A percentile compares a stretch with the other conserved stretches of the same genome.
Conservation (phyloP, 2,329 filamentous ascomycete species). For the Pyrenochaeta sp. region DNA sequence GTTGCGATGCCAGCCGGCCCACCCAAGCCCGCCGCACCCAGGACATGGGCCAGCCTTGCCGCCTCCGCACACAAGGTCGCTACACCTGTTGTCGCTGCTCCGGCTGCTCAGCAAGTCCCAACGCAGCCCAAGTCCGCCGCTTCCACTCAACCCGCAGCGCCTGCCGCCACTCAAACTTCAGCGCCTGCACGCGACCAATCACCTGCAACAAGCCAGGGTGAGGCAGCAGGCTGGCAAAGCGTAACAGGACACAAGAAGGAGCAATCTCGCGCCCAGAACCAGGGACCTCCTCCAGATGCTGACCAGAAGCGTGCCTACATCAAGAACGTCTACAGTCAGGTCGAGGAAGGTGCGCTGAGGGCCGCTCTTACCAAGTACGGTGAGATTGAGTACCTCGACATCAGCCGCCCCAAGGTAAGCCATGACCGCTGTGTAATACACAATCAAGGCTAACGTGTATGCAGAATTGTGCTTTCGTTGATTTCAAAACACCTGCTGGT, state of each 20-base stretch:
- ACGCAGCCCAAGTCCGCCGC: constrained; percentile 47
- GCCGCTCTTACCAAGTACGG: constrained; percentile 74
- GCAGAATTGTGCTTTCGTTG: constrained; percentile 96
- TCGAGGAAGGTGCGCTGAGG: constrained; percentile 77
- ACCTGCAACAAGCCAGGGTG: constrained; percentile 58
- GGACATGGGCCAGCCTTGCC: constrained; percentile 77
- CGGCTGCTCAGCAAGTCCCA: constrained; percentile 42
- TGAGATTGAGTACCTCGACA: constrained; percentile 70
- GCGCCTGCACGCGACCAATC: constrained; percentile 49
- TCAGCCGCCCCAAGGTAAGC: constrained; percentile 77
- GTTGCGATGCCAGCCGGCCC: constrained; percentile 66
- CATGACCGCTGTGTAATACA: constrained; percentile 4
- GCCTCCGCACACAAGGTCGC: constrained; percentile 59
- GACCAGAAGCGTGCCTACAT: constrained; percentile 87
- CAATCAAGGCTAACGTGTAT: constrained; percentile 21
- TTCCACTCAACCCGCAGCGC: constrained; percentile 40
- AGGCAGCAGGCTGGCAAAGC: constrained; percentile 83
- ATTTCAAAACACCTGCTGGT: constrained; percentile 81
- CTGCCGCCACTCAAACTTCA: constrained; percentile 40
- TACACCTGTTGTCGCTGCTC: constrained; percentile 51
- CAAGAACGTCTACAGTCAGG: constrained; percentile 92
- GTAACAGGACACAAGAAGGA: constrained; percentile 82
- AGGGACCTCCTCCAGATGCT: constrained; percentile 70
- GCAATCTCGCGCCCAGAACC: constrained; percentile 76
- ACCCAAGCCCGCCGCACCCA: constrained; percentile 64